These are phyloP conservation scores for Coemansia sp. DNA, from an alignment of 192 early-diverging fungal species.

Conservation along the genomic window DNA sequence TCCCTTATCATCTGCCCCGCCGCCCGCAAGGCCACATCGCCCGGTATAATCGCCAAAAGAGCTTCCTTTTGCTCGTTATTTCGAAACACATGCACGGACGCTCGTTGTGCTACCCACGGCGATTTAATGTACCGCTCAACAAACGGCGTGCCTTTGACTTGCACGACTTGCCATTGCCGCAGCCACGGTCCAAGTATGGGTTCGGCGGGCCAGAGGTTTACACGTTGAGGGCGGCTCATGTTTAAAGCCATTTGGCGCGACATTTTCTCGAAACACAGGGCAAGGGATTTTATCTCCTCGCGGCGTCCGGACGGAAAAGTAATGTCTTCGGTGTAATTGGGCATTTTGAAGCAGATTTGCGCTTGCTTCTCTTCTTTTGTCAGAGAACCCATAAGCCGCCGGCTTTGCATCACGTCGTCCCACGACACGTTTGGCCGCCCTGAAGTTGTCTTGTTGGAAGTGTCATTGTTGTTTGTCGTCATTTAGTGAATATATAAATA, in stretches of 20 bases:
- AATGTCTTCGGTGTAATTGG: slow-evolving; percentile 8
- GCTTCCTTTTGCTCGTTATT: background rate
- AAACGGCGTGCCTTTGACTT: background rate
- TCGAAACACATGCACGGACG: background rate
- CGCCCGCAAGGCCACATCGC: background rate
- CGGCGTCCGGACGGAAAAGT: slow-evolving; percentile 9
- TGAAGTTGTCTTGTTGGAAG: background rate
- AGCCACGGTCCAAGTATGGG: background rate
- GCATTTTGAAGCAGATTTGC: background rate
- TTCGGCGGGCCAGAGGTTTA: background rate
- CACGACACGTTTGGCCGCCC: slow-evolving; percentile 6
- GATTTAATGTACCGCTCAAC: background rate
- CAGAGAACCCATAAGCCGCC: background rate
- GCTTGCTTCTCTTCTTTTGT: background rate
- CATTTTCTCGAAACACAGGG: background rate
- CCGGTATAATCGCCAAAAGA: background rate
- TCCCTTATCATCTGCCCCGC: background rate
- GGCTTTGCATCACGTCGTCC: slow-evolving; percentile 1
- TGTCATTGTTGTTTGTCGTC: slow-evolving; percentile 2
- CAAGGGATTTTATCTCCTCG: background rate
- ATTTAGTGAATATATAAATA: slow-evolving; percentile 2
- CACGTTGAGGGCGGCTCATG: background rate
- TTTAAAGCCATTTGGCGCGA: background rate
- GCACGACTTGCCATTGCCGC: background rate
- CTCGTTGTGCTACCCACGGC: background rate